These are phyloP conservation scores for Phaffomyces opuntiae DNA, from an alignment of 805 yeast species.

Conservation along the genomic window DNA sequence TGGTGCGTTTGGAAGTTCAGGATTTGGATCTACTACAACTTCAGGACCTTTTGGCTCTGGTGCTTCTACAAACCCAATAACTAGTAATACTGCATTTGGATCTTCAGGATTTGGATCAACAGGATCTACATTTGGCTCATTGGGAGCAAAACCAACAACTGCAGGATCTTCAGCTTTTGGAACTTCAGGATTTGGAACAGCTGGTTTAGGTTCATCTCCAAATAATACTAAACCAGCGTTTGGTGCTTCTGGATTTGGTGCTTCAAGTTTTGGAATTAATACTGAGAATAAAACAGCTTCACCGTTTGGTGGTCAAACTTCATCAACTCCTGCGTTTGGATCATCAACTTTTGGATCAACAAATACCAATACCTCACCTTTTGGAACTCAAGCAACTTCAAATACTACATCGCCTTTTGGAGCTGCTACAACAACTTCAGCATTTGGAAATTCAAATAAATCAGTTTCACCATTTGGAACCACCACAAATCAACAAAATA, in stretches of 20 bases:
- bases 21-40: conserved; percentile 5
- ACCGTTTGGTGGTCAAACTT: conserved; percentile 6
- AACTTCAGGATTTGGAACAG: neutral
- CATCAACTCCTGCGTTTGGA: neutral
- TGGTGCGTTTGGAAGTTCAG: conserved; percentile 8
- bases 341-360: neutral
- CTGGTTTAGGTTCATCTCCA: neutral
- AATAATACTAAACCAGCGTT: neutral
- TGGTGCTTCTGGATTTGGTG: neutral
- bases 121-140: conserved; percentile 10
- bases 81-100: conserved; percentile 2
- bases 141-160: conserved; percentile 8
- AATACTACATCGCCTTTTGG: conserved; percentile 1
- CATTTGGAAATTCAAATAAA: conserved; percentile 2
- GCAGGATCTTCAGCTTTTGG: conserved; percentile 5
- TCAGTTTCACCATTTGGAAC: conserved; percentile 8
- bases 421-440: neutral
- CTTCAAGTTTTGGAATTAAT: conserved; percentile 8
- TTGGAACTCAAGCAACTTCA: conserved; percentile 1
- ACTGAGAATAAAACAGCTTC: neutral
- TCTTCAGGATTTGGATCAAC: conserved; percentile 6
- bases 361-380: neutral
- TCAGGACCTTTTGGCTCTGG: neutral
- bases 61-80: too few species aligned
- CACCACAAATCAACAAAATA: neutral